Evolutionary conservation across 1,284 basidiomycete genomes (phyloP).

Genomic region (Schizophyllum commune): DNA sequence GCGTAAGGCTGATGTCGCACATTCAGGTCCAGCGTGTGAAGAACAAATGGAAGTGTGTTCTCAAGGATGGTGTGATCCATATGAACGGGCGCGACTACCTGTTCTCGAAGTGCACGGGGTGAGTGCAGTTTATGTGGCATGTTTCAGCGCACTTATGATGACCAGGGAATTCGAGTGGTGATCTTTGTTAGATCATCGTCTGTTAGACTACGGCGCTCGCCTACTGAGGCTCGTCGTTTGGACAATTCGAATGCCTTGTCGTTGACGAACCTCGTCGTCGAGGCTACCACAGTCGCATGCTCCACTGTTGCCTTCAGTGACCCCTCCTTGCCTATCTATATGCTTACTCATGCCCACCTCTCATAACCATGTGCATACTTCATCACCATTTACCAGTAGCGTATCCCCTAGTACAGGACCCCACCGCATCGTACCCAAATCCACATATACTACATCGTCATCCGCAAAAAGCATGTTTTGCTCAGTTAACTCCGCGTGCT

Average conservation of each 20-base stretch:
- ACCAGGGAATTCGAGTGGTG: constrained; percentile 41
- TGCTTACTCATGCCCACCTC: background rate
- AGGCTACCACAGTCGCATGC: background rate
- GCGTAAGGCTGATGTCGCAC: constrained; percentile 1
- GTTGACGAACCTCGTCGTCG: too few relatives aligned
- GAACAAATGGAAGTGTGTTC: constrained; percentile 99
- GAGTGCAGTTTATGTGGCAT: constrained; percentile 17
- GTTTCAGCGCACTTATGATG: constrained; percentile 1
- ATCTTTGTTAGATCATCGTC: too few relatives aligned
- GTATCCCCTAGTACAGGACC: background rate
- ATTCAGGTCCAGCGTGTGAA: constrained; percentile 90
- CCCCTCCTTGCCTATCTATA: background rate
- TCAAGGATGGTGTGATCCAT: constrained; percentile 98
- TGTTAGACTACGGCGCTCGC: too few relatives aligned
- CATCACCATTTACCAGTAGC: background rate
- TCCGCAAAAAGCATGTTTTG: background rate
- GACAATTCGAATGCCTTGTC: too few relatives aligned
- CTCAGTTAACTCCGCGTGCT: too few relatives aligned
- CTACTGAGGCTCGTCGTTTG: too few relatives aligned
- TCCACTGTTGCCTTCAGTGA: background rate
- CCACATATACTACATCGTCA: background rate
- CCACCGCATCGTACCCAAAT: background rate
- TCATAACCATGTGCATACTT: background rate
- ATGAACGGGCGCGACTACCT: constrained; percentile 97
- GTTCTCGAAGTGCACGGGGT: constrained; percentile 93